Evolutionary conservation across 306 rosid species (phyloP).

Genomic region (Vigna trinervia): DNA sequence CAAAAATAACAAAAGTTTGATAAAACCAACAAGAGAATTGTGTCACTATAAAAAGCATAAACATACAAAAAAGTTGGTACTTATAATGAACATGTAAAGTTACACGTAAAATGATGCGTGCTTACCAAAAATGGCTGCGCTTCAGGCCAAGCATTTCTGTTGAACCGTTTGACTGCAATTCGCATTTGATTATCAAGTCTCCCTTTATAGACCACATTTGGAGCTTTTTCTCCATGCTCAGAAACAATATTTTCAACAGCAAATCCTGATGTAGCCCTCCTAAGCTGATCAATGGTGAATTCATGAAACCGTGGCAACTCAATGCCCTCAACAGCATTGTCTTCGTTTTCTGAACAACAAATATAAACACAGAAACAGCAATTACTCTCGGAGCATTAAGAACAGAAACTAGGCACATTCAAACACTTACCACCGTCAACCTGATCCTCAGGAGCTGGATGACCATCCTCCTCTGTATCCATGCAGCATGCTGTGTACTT

Average conservation of each 20-base stretch:
- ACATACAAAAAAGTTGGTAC: neutral
- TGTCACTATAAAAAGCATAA: slow-evolving; percentile 28
- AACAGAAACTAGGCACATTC: slow-evolving; percentile 33
- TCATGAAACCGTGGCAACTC: slow-evolving; percentile 72
- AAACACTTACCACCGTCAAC: slow-evolving; percentile 68
- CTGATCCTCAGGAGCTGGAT: slow-evolving; percentile 57
- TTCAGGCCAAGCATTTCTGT: slow-evolving; percentile 98
- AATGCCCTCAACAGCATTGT: slow-evolving; percentile 57
- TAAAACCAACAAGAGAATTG: slow-evolving; percentile 11
- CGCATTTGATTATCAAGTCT: slow-evolving; percentile 83
- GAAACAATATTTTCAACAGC: slow-evolving; percentile 91
- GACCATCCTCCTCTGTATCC: slow-evolving; percentile 49
- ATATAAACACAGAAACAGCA: slow-evolving; percentile 39
- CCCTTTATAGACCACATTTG: slow-evolving; percentile 94
- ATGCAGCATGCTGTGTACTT: slow-evolving; percentile 65
- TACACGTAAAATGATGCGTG: slow-evolving; percentile 33
- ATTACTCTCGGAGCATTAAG: slow-evolving; percentile 33
- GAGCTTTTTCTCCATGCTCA: slow-evolving; percentile 98
- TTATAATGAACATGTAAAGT: slow-evolving; percentile 1
- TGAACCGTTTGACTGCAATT: slow-evolving; percentile 92
- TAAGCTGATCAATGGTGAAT: slow-evolving; percentile 79
- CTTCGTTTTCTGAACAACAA: slow-evolving; percentile 67
- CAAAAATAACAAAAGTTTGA: slow-evolving; percentile 11
- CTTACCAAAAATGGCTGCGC: slow-evolving; percentile 86
- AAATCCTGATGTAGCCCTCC: slow-evolving; percentile 89